Percentiles rank a stretch among this genome's conserved stretches.
Evolutionary conservation across 129 eudicot species (phyloP).

Genomic region (Gnaphalium uliginosum): DNA sequence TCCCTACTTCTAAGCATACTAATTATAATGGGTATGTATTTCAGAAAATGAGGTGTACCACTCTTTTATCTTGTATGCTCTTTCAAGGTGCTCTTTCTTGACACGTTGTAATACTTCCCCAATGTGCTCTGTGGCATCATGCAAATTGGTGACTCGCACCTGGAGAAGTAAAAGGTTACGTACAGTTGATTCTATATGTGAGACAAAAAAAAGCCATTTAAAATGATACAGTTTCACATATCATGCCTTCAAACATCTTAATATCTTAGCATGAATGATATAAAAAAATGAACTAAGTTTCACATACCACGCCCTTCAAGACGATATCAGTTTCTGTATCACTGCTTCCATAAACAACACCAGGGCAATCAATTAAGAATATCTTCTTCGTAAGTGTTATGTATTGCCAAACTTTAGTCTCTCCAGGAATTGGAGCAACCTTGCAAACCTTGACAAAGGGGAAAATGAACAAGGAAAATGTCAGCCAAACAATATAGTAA

Average conservation of each 20-base stretch:
- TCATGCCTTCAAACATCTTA: constrained; percentile 52
- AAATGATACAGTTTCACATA: constrained; percentile 35
- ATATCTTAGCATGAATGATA: not conserved
- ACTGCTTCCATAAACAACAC: constrained; percentile 85
- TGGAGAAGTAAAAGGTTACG: constrained; percentile 18
- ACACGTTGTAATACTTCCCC: constrained; percentile 94
- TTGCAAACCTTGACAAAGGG: constrained; percentile 67
- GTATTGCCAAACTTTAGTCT: constrained; percentile 99
- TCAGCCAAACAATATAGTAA: not conserved
- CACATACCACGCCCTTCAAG: constrained; percentile 95
- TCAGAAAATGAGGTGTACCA: constrained; percentile 49
- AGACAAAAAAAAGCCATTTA: not conserved
- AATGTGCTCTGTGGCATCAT: constrained; percentile 92
- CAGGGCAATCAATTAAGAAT: constrained; percentile 97
- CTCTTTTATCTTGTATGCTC: constrained; percentile 83
- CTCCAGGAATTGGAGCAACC: constrained; percentile 99
- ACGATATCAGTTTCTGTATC: constrained; percentile 98
- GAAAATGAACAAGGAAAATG: not conserved
- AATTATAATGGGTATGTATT: not conserved
- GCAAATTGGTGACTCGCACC: constrained; percentile 97
- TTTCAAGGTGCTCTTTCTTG: constrained; percentile 77
- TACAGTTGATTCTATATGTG: not conserved
- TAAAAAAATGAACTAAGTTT: not conserved
- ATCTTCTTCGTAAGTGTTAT: constrained; percentile 96
- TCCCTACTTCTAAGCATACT: constrained; percentile 2